These are phyloP conservation scores for Colletotrichum lindemuthianum DNA, from an alignment of 2,329 filamentous ascomycete genomes.

Conservation along the genomic window DNA sequence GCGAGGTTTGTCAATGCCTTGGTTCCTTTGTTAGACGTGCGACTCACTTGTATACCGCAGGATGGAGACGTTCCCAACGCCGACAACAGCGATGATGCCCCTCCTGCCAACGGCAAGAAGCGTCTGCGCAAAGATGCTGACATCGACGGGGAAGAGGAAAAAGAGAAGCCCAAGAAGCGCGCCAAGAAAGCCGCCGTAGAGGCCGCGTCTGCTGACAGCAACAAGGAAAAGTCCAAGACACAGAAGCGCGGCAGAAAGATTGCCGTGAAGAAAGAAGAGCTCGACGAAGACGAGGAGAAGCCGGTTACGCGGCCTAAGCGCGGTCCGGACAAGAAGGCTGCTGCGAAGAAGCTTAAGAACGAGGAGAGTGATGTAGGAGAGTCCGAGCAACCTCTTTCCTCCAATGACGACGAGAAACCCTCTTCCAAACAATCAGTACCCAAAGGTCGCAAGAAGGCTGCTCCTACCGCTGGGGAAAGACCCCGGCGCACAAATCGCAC, in stretches of 20 bases:
- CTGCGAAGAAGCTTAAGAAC: constrained; percentile 25
- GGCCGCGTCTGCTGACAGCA: constrained; percentile 39
- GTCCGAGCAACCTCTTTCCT: constrained; percentile 30
- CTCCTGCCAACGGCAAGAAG: constrained; percentile 35
- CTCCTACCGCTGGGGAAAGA: constrained; percentile 23
- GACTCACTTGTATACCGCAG: too few relatives aligned
- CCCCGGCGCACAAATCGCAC: constrained; percentile 21
- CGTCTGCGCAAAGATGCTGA: constrained; percentile 35
- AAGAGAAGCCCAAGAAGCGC: constrained; percentile 20
- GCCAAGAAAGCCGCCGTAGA: constrained; percentile 43
- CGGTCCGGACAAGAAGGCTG: constrained; percentile 36
- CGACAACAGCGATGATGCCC: neutral
- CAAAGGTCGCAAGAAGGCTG: constrained; percentile 33
- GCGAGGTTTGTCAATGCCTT: constrained; percentile 22
- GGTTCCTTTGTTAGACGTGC: neutral
- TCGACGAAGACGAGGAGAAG: constrained; percentile 42
- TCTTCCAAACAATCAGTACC: constrained; percentile 20
- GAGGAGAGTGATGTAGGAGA: constrained; percentile 35
- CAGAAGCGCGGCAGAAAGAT: constrained; percentile 32
- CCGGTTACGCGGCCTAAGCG: constrained; percentile 47
- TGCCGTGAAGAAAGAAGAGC: constrained; percentile 23
- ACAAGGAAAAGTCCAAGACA: constrained; percentile 36
- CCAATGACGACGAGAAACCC: constrained; percentile 16
- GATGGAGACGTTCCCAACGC: too few relatives aligned
- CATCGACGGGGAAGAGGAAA: constrained; percentile 30